These are phyloP conservation scores for Blyttiomyces sp. DNA, from an alignment of 371 early-diverging fungal species.

Conservation along the genomic window DNA sequence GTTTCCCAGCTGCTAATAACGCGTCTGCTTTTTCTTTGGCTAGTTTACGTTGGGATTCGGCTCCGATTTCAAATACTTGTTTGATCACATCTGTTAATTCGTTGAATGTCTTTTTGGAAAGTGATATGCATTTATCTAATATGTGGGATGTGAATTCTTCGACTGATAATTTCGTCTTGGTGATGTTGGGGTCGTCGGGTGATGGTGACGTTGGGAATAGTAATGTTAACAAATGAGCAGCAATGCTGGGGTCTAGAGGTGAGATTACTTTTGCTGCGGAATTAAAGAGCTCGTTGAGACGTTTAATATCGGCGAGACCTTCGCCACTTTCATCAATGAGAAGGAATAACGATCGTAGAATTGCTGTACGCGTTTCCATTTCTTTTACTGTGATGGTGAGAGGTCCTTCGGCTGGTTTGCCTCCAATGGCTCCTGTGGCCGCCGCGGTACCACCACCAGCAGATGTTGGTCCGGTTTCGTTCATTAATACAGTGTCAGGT, in stretches of 20 bases:
- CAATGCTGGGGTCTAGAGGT: too few relatives aligned
- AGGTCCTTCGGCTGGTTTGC: neutral
- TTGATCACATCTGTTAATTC: slow-evolving; percentile 4
- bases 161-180: too few relatives aligned
- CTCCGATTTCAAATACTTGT: slow-evolving; percentile 1
- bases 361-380: too few relatives aligned
- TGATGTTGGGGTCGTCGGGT: too few relatives aligned
- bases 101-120: neutral
- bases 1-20: too few relatives aligned
- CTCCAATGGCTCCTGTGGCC: neutral
- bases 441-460: neutral
- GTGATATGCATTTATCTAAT: neutral
- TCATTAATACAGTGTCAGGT: neutral
- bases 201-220: slow-evolving; percentile 2
- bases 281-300: too few relatives aligned
- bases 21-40: slow-evolving; percentile 2
- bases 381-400: too few relatives aligned
- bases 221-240: too few relatives aligned
- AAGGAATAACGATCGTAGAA: too few relatives aligned
- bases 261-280: too few relatives aligned
- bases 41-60: neutral
- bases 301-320: too few relatives aligned
- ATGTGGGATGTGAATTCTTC: neutral
- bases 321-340: too few relatives aligned
- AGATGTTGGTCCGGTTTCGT: neutral